Conservation (phyloP, 2,329 filamentous ascomycete genomes). For the Microsporum audouinii region DNA sequence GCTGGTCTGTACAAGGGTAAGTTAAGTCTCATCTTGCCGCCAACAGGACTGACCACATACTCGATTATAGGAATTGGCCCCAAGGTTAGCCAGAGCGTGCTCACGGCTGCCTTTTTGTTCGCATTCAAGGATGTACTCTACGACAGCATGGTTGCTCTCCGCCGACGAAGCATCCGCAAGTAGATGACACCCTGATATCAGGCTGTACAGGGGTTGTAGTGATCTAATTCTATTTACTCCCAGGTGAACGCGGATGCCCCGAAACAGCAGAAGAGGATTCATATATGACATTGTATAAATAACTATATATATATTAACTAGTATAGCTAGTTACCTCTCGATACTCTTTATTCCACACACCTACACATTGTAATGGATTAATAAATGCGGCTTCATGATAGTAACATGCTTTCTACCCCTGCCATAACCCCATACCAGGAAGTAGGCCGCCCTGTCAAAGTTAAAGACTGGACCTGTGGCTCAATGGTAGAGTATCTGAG, state of each 20-base stretch:
- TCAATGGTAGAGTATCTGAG: slow-evolving; percentile 7
- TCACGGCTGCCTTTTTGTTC: slow-evolving; percentile 92
- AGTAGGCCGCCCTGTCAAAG: neutral
- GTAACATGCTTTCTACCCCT: no score
- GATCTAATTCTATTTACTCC: neutral
- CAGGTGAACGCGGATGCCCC: neutral
- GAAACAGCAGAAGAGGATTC: neutral
- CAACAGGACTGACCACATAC: neutral
- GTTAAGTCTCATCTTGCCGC: neutral
- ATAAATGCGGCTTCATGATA: no score
- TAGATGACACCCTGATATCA: slow-evolving; percentile 13
- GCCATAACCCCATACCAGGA: neutral
- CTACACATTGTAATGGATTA: no score
- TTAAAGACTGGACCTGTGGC: slow-evolving; percentile 6
- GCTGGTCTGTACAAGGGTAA: slow-evolving; percentile 81
- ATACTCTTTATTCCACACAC: neutral
- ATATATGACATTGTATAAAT: neutral
- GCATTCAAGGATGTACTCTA: slow-evolving; percentile 97
- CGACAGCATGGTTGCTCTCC: slow-evolving; percentile 39
- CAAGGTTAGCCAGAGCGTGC: slow-evolving; percentile 92
- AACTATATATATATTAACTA: neutral
- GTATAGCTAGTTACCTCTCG: neutral
- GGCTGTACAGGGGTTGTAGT: neutral
- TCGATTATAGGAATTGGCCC: slow-evolving; percentile 64
- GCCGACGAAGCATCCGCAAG: slow-evolving; percentile 24